phyloP scores from a whole-genome alignment of 2,329 filamentous ascomycete genomes.

The Aspergillus neoniger region DNA sequence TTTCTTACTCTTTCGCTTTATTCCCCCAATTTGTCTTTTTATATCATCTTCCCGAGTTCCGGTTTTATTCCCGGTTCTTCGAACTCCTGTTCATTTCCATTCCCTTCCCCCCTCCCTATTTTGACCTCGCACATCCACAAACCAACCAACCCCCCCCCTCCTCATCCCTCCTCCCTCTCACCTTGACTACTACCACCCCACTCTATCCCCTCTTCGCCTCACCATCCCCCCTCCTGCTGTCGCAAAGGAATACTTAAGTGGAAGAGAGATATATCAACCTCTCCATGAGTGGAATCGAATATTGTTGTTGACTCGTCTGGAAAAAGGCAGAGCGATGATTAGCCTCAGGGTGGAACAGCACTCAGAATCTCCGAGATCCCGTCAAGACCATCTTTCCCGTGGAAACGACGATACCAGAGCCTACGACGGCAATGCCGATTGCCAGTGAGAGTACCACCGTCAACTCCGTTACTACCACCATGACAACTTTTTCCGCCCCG shows the following conservation, averaged over 20 bases:
- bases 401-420: constrained; percentile 35
- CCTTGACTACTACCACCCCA: neutral
- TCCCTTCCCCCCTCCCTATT: constrained; percentile 2
- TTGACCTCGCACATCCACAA: constrained; percentile 1
- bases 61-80: constrained; percentile 6
- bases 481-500: constrained; percentile 44
- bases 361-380: constrained; percentile 43
- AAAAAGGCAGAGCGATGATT: constrained; percentile 47
- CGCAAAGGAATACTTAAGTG: neutral
- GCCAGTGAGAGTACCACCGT: constrained; percentile 44
- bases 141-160: constrained; percentile 1
- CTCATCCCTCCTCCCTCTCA: neutral
- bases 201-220: constrained; percentile 1
- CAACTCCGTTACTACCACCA: constrained; percentile 36
- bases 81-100: neutral
- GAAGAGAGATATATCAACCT: neutral
- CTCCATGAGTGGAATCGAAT: constrained; percentile 12
- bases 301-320: constrained; percentile 29
- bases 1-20: neutral
- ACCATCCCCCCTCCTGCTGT: neutral
- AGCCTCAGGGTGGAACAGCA: constrained; percentile 47
- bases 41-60: neutral
- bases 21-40: constrained; percentile 3
- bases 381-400: constrained; percentile 38
- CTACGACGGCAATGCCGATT: constrained; percentile 42